Base-by-base conservation (phyloP, 768 basidiomycete species). In the Amanita jacksonii region DNA sequence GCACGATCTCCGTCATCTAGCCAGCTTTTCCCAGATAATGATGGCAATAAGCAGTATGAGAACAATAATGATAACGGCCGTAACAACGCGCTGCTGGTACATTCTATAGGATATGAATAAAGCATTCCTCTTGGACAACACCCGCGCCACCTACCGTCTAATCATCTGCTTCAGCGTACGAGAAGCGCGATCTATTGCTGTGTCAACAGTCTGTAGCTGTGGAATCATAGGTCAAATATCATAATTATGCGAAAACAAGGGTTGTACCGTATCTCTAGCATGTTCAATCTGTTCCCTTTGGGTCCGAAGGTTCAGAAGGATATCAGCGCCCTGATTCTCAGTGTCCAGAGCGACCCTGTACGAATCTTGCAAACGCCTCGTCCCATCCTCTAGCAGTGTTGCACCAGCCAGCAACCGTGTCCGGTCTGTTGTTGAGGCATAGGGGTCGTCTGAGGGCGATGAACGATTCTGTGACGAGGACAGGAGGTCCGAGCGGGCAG, bases 231-330 rank as follows among this genome's bases (percentile, higher is more conserved):
- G 10, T 24, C 36, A 43, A n/a, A 19, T 34, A n/a, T 15, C 24
- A 16, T 50, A 9, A 19, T 8, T 5, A 10, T 4, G 27, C 41
- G 20, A 12, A 28, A 46, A 24, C n/a, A 35, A 28, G 7, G 32
- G 10, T 57, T 82, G 31, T 48, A 94, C 90, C 35, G 87, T 93
- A 62, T 87, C 85, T 54, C 94, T 68, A 19, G 94, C 76, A 58
- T 93, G 85, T 67, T 92, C 85, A 47, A 99, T 93, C 63, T 92
- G 90, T 57, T 97, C 96, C 51, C 96, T 65, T 64, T 99, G 96
- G 1, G 71, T 67, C 43, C 91, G 66, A 50, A 99, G 69, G 59
- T 85, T 91, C 58, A 79, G 61, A 51, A 99, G 59, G 52, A 99
- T 97, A 54, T 91, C 91, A 8, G 91, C 83, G 7, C 96, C 96